A percentile compares a stretch with the other conserved stretches of the same genome.
Conservation (phyloP, 768 basidiomycete species). For the Nidularia pulvinata region DNA sequence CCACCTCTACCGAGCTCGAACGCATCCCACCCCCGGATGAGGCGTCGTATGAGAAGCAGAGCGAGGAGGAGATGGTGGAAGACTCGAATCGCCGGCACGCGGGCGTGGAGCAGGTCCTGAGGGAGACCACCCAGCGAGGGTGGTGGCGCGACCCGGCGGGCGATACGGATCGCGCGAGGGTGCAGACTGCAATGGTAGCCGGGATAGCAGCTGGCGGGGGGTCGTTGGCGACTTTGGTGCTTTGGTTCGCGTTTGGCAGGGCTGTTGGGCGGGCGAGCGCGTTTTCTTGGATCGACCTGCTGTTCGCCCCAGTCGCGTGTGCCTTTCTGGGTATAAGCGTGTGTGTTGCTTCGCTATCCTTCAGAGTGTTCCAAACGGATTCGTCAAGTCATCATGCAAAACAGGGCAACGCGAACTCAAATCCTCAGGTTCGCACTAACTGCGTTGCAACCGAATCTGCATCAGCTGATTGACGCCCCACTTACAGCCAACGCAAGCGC, state of each 20-base stretch:
- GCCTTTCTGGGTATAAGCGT: no score
- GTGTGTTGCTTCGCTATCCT: no score
- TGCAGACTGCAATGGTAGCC: conserved; percentile 26
- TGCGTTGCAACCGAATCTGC: no score
- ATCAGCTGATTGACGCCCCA: no score
- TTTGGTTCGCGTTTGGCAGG: conserved; percentile 16
- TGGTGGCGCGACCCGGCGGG: conserved; percentile 32
- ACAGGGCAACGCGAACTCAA: no score
- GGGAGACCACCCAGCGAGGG: conserved; percentile 21
- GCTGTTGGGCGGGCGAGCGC: conserved; percentile 7
- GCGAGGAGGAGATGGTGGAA: conserved; percentile 8
- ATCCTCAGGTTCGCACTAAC: no score
- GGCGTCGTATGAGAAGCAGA: conserved; percentile 10
- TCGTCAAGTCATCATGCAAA: no score
- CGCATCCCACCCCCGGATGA: conserved; percentile 24
- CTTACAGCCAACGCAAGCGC: no score
- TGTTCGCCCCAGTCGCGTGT: neutral
- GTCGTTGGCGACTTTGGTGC: conserved; percentile 14
- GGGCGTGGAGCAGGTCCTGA: conserved; percentile 23
- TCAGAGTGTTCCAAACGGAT: no score
- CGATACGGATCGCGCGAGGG: conserved; percentile 21
- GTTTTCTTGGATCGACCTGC: neutral
- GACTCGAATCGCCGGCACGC: conserved; percentile 17
- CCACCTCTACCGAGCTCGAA: conserved; percentile 29
- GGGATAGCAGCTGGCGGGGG: conserved; percentile 22